Percentiles rank a stretch among this genome's conserved stretches.
phyloP scores from a whole-genome alignment of 2,329 filamentous ascomycete genomes.

The Botrytis porri region DNA sequence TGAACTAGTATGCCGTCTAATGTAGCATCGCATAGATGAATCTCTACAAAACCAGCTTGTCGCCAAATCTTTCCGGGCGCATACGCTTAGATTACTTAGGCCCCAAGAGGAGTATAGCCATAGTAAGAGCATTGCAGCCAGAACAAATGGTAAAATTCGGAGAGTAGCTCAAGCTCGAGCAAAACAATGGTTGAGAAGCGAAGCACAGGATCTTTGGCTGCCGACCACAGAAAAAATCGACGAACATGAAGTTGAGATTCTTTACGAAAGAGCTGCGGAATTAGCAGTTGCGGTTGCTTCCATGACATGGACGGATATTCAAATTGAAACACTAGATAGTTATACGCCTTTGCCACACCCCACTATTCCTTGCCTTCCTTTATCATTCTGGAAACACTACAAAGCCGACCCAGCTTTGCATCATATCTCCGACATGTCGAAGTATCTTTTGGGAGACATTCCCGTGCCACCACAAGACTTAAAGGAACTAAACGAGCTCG shows the following conservation, averaged over 20 bases:
- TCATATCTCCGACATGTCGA: neutral
- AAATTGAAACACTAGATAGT: neutral
- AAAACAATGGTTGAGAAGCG: neutral
- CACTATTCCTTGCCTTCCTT: neutral
- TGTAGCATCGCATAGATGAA: neutral
- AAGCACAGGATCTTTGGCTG: neutral
- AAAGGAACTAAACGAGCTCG: neutral
- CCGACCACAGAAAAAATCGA: neutral
- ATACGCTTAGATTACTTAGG: neutral
- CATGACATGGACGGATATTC: neutral
- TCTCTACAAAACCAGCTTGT: neutral
- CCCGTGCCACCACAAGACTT: neutral
- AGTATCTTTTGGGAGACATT: neutral
- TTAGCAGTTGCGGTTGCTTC: neutral
- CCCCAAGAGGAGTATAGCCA: neutral
- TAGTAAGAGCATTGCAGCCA: neutral
- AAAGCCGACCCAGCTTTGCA: neutral
- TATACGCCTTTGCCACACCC: neutral
- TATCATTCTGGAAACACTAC: neutral
- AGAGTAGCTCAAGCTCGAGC: neutral
- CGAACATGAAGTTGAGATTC: neutral
- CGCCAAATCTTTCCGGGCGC: neutral
- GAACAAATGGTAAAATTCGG: neutral
- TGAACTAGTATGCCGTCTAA: neutral
- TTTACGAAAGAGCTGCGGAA: neutral